Evolutionary conservation across 441 rosid genomes (phyloP).

Genomic region (Euphorbia celastroides): DNA sequence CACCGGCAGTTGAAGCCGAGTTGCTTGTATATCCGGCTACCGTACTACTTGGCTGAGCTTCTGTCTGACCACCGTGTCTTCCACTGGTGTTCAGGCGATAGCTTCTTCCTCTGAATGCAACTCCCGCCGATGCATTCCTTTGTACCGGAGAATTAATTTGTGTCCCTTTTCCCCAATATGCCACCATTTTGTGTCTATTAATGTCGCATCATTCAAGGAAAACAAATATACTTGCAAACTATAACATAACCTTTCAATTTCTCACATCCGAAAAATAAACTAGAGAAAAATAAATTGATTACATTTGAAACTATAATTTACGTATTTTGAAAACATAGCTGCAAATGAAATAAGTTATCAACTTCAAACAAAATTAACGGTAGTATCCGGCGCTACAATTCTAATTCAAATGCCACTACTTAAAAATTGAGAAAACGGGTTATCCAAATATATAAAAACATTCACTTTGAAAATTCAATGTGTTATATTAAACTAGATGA

Average conservation of each 20-base stretch:
- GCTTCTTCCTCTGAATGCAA: slow-evolving; percentile 50
- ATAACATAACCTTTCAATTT: background rate
- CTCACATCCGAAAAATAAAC: too few species aligned
- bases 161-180: slow-evolving; percentile 47
- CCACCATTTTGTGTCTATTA: slow-evolving; percentile 48
- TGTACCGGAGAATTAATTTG: slow-evolving; percentile 51
- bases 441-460: too few species aligned
- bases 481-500: too few species aligned
- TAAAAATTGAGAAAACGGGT: too few species aligned
- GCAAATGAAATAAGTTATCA: too few species aligned
- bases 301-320: too few species aligned
- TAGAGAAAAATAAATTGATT: too few species aligned
- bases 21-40: slow-evolving; percentile 5
- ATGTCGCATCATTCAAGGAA: slow-evolving; percentile 21
- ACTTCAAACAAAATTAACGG: too few species aligned
- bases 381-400: too few species aligned
- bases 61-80: slow-evolving; percentile 3
- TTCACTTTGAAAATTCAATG: too few species aligned
- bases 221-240: background rate
- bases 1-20: slow-evolving; percentile 17
- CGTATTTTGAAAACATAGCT: too few species aligned
- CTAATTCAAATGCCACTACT: too few species aligned
- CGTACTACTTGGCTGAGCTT: slow-evolving; percentile 7
- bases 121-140: slow-evolving; percentile 37
- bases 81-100: slow-evolving; percentile 32